Conservation (phyloP, 169 alveolate genomes). For the Cytauxzoon felis region DNA sequence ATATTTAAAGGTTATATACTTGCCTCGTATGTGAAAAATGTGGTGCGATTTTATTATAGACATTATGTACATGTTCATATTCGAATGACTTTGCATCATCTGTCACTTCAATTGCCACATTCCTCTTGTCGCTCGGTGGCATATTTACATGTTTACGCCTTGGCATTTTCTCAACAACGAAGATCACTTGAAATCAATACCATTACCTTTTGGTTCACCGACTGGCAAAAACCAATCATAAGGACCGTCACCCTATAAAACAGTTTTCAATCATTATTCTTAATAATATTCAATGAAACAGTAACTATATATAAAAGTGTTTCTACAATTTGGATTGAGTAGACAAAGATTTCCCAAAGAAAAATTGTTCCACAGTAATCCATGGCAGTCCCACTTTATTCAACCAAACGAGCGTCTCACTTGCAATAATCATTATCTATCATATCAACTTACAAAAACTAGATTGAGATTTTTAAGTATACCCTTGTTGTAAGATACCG, state of each 20-base stretch:
- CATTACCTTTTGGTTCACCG: slow-evolving; percentile 54
- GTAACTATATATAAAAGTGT: too few species aligned
- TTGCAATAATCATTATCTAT: too few species aligned
- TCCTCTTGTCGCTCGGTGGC: slow-evolving; percentile 11
- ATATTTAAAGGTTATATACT: not conserved
- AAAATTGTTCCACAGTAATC: too few species aligned
- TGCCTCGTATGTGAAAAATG: slow-evolving; percentile 64
- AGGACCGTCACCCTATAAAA: slow-evolving; percentile 37
- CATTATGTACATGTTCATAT: slow-evolving; percentile 31
- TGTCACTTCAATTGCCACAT: slow-evolving; percentile 21
- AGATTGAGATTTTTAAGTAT: slow-evolving; percentile 16
- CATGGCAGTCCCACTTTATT: too few species aligned
- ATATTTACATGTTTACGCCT: not conserved
- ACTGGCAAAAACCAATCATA: slow-evolving; percentile 45
- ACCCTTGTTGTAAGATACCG: slow-evolving; percentile 45
- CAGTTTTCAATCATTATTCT: too few species aligned
- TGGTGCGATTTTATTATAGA: slow-evolving; percentile 37
- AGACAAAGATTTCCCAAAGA: too few species aligned
- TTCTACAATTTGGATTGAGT: too few species aligned
- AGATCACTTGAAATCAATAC: slow-evolving; percentile 30
- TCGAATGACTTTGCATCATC: slow-evolving; percentile 7
- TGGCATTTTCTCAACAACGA: slow-evolving; percentile 3
- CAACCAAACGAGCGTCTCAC: too few species aligned
- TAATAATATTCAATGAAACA: too few species aligned
- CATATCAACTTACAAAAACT: slow-evolving; percentile 21